phyloP scores from a whole-genome alignment of 257 asterid species.

The Nicotiana noctiflora region DNA sequence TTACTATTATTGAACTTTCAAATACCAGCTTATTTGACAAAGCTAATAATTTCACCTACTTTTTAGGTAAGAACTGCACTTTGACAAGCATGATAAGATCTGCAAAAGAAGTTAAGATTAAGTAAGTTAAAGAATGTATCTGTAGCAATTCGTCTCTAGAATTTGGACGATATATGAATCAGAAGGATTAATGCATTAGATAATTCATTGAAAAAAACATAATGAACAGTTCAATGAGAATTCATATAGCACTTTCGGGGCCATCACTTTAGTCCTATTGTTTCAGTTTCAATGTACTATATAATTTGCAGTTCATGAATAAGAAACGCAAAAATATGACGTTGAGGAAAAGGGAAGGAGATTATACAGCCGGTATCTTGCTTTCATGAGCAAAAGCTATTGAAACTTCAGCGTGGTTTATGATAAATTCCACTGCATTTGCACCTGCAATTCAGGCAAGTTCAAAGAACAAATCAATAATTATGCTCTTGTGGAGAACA shows the following conservation, averaged over 20 bases:
- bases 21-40: background rate
- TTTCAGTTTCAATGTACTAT: background rate
- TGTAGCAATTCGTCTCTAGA: background rate
- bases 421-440: conserved; percentile 88
- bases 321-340: background rate
- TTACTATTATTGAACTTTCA: background rate
- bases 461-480: background rate
- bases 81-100: conserved; percentile 70
- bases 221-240: conserved; percentile 1
- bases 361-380: conserved; percentile 58
- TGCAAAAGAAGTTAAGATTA: conserved; percentile 31
- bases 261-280: background rate
- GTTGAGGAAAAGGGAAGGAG: background rate
- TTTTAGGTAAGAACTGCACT: conserved; percentile 52
- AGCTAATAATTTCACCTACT: conserved; percentile 38
- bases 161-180: background rate
- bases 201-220: conserved; percentile 2
- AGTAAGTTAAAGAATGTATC: background rate
- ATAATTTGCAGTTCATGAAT: background rate
- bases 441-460: conserved; percentile 47
- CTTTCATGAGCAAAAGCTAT: conserved; percentile 68
- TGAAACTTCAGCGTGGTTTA: conserved; percentile 88
- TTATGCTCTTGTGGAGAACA: background rate
- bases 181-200: background rate
- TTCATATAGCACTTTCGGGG: background rate